These are phyloP conservation scores for Hebeloma cylindrosporum DNA, from an alignment of 768 basidiomycete species.

Conservation along the genomic window DNA sequence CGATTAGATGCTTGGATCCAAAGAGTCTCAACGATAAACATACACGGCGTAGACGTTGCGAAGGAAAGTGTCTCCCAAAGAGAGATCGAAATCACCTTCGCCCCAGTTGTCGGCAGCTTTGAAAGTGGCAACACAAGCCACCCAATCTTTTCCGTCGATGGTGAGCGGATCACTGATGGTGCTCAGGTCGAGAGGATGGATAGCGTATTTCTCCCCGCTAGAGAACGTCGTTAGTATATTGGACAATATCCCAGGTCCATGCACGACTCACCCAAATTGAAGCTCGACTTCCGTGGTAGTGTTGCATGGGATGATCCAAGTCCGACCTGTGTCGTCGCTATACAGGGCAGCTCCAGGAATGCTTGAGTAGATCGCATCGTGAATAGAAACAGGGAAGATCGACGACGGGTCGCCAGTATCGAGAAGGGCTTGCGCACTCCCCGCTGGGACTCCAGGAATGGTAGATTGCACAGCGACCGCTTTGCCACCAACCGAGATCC, in stretches of 20 bases:
- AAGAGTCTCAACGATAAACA: slow-evolving; percentile 9
- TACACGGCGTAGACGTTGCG: slow-evolving; percentile 48
- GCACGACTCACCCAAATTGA: slow-evolving; percentile 35
- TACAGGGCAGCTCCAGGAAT: slow-evolving; percentile 36
- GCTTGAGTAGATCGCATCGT: slow-evolving; percentile 39
- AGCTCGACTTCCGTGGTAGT: slow-evolving; percentile 35
- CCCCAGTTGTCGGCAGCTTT: slow-evolving; percentile 26
- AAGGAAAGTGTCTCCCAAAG: slow-evolving; percentile 45
- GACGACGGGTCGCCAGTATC: slow-evolving; percentile 45
- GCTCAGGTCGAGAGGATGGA: slow-evolving; percentile 47
- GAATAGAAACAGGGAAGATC: slow-evolving; percentile 32
- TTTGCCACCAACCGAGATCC: slow-evolving; percentile 35
- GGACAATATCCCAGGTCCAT: slow-evolving; percentile 19
- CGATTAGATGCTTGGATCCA: not conserved
- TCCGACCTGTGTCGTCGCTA: slow-evolving; percentile 16
- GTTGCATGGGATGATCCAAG: slow-evolving; percentile 42
- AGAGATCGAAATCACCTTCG: slow-evolving; percentile 33
- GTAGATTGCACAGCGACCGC: slow-evolving; percentile 28
- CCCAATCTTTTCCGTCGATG: slow-evolving; percentile 31
- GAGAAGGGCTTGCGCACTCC: slow-evolving; percentile 35
- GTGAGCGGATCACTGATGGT: slow-evolving; percentile 26
- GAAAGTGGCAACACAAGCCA: slow-evolving; percentile 39
- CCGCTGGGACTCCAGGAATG: slow-evolving; percentile 29
- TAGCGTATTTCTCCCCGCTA: slow-evolving; percentile 34
- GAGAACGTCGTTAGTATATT: not conserved